Evolutionary conservation across 345 rosid species (phyloP), one percentile per base, ranked within the genome.

Genomic region (Cardamine chenopodiifolia): DNA sequence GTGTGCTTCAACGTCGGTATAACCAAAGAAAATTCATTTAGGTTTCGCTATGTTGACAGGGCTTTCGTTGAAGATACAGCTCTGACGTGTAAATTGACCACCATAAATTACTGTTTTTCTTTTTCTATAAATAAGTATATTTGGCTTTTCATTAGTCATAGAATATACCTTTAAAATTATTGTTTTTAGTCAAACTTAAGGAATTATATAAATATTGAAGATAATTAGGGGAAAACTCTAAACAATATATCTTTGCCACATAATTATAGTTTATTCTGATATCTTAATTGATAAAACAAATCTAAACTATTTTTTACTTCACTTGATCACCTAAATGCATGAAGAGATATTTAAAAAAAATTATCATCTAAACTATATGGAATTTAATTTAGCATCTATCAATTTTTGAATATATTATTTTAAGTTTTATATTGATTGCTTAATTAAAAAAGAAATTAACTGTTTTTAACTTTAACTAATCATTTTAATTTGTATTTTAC

Each of bases 1-100:
- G 79, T 76, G 31, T 32, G 6, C 49, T 52, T 40, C 15, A 17
- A 69, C 70, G 80, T 63, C 74, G 71, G 66, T 63, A 56, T 63
- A 55, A 58, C 52, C 74, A 60, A 62, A 68, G 79, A 61, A 29
- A 10, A 3, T 4, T 59, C 42, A 47, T 25, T 18, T 67, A 75
- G 68, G 50, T 48, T 57, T 62, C 7, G 54, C 22, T 62, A 62
- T 19, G 42, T 10, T 50, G 61, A 72, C 76, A 10, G 13, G 22
- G 31, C 9, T 74, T 74, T 74, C 78, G 40, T 52, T 17, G 23
- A 66, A 74, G n/a, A 7, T 7, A 22, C 64, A 14, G 10, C 5
- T 73, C 44, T 64, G 57, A 64, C 61, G 40, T 71, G 66, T 31
- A 1, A 25, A 37, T 39, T 2, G 40, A 52, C 35, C 48, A 68